phyloP scores from a whole-genome alignment of 2,329 filamentous ascomycete species.

The Aspergillus sp. region DNA sequence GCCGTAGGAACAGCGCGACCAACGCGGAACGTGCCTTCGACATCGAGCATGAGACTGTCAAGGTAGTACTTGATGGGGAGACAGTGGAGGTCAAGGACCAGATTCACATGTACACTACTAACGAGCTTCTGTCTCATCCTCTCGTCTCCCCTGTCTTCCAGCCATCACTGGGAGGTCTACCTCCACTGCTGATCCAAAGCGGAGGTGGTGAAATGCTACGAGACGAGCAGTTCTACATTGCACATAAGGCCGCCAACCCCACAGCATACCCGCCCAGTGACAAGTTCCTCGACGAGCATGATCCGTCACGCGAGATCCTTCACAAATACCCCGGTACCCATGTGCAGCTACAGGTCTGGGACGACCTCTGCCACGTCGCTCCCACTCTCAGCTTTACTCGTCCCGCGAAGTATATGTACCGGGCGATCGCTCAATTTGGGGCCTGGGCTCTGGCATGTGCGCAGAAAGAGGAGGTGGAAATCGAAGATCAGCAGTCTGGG shows the following conservation, averaged over 20 bases:
- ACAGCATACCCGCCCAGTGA: slow-evolving; percentile 70
- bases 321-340: slow-evolving; percentile 77
- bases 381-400: slow-evolving; percentile 92
- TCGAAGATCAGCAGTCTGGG: slow-evolving; percentile 76
- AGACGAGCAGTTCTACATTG: slow-evolving; percentile 93
- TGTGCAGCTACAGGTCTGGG: slow-evolving; percentile 94
- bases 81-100: slow-evolving; percentile 80
- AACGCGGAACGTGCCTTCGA: slow-evolving; percentile 27
- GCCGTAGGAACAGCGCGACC: slow-evolving; percentile 23
- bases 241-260: slow-evolving; percentile 91
- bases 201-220: slow-evolving; percentile 86
- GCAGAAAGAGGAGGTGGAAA: slow-evolving; percentile 77
- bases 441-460: slow-evolving; percentile 86
- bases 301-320: slow-evolving; percentile 56
- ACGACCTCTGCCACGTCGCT: slow-evolving; percentile 88
- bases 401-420: slow-evolving; percentile 96
- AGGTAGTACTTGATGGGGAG: slow-evolving; percentile 68
- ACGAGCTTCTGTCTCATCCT: slow-evolving; percentile 80
- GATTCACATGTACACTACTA: slow-evolving; percentile 85
- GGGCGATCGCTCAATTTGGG: slow-evolving; percentile 87
- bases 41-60: slow-evolving; percentile 17
- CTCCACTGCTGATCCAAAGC: slow-evolving; percentile 80
- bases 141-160: slow-evolving; percentile 88
- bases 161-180: slow-evolving; percentile 83
- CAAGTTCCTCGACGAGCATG: slow-evolving; percentile 63